Percentiles rank a stretch among this genome's conserved stretches.
phyloP scores from a whole-genome alignment of 768 basidiomycete species.

The Dacryopinax spathularia region DNA sequence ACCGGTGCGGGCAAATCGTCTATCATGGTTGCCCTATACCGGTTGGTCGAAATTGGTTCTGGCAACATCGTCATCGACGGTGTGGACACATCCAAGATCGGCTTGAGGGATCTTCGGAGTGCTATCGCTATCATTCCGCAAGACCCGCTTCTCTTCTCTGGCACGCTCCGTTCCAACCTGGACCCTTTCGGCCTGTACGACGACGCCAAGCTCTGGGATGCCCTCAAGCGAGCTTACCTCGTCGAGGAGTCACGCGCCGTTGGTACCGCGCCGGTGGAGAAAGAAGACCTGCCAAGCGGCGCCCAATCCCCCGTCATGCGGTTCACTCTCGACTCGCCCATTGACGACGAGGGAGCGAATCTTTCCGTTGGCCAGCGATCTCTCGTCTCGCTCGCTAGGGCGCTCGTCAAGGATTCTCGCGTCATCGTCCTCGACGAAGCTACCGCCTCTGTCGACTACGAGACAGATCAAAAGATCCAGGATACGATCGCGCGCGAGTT shows the following conservation, averaged over 20 bases:
- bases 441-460: constrained; percentile 79
- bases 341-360: constrained; percentile 80
- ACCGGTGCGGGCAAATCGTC: constrained; percentile 85
- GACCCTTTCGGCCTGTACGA: constrained; percentile 77
- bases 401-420: constrained; percentile 71
- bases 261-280: constrained; percentile 6
- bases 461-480: constrained; percentile 84
- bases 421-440: constrained; percentile 86
- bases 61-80: constrained; percentile 71
- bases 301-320: constrained; percentile 31
- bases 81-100: constrained; percentile 69
- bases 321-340: constrained; percentile 67
- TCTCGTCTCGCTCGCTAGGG: constrained; percentile 75
- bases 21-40: constrained; percentile 76
- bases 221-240: constrained; percentile 69
- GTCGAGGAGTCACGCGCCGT: constrained; percentile 37
- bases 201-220: constrained; percentile 75
- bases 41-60: constrained; percentile 62
- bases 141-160: constrained; percentile 55
- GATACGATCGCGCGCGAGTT: constrained; percentile 72
- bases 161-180: constrained; percentile 71
- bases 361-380: constrained; percentile 73
- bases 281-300: constrained; percentile 27
- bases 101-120: constrained; percentile 55
- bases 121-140: constrained; percentile 71